These are phyloP conservation scores for Brassica cretica DNA, from an alignment of 345 rosid species.

Conservation along the genomic window DNA sequence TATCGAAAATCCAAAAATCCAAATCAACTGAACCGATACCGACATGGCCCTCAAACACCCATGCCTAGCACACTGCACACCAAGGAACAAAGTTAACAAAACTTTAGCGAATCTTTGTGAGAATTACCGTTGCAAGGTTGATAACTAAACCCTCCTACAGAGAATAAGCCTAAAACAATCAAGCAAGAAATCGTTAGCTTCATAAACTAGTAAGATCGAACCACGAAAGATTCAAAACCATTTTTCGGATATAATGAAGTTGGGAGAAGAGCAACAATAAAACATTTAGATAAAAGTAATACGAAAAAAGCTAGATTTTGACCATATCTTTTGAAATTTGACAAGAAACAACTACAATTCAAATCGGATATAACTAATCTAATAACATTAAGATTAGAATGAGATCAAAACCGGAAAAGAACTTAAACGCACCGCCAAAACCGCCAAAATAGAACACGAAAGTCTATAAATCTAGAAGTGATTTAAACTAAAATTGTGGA, in stretches of 20 bases:
- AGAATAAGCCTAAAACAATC: background rate
- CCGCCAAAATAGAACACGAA: background rate
- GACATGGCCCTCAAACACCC: too few species aligned
- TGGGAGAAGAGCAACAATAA: background rate
- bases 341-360: background rate
- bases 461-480: background rate
- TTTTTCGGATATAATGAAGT: background rate
- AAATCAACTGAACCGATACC: too few species aligned
- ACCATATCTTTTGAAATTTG: background rate
- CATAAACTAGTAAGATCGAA: background rate
- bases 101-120: background rate
- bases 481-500: background rate
- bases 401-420: background rate
- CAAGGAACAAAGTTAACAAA: background rate
- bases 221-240: background rate
- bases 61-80: background rate
- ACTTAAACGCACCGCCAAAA: background rate
- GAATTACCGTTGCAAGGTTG: background rate
- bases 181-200: background rate
- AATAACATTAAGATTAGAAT: background rate
- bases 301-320: background rate
- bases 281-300: background rate
- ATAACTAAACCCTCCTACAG: background rate
- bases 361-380: background rate
- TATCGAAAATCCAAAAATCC: too few species aligned